A percentile compares a stretch with the other conserved stretches of the same genome.
phyloP scores from a whole-genome alignment of 1,284 basidiomycete species.

The Leccinum solheimii region DNA sequence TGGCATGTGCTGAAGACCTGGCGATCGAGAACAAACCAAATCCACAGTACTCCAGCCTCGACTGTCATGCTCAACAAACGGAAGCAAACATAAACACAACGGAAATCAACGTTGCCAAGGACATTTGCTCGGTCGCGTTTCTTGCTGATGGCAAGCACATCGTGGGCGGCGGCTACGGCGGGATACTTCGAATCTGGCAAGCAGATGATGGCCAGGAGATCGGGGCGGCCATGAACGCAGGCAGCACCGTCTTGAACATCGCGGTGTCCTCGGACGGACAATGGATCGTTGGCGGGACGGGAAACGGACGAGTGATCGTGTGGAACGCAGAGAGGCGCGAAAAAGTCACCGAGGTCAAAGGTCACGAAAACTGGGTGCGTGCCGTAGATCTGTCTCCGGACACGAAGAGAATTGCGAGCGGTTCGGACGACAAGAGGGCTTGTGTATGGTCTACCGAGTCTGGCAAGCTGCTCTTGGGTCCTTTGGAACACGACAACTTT shows the following conservation, averaged over 20 bases:
- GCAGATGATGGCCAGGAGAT: slow-evolving; percentile 2
- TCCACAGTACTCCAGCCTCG: not conserved
- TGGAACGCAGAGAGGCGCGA: slow-evolving; percentile 3
- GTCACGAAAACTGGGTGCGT: not conserved
- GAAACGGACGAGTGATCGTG: not conserved
- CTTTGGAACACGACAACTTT: slow-evolving; percentile 3
- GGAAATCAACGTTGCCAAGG: not conserved
- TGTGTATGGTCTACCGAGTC: slow-evolving; percentile 6
- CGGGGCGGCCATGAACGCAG: slow-evolving; percentile 1
- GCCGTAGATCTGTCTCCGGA: slow-evolving; percentile 14
- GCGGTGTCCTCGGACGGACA: slow-evolving; percentile 8
- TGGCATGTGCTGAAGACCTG: not conserved
- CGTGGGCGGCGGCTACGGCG: slow-evolving; percentile 6
- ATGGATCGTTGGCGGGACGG: slow-evolving; percentile 8
- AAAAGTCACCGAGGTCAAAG: not conserved
- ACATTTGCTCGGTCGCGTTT: slow-evolving; percentile 2
- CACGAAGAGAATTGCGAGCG: slow-evolving; percentile 4
- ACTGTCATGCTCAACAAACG: not conserved
- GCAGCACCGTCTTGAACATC: not conserved
- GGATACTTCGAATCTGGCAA: slow-evolving; percentile 7
- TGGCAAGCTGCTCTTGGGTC: slow-evolving; percentile 7
- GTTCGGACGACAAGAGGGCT: slow-evolving; percentile 9
- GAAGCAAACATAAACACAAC: not conserved
- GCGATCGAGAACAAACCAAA: not conserved
- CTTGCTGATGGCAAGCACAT: slow-evolving; percentile 7